Base-by-base conservation (phyloP, 2,329 filamentous ascomycete genomes). In the Xylaria sp. region DNA sequence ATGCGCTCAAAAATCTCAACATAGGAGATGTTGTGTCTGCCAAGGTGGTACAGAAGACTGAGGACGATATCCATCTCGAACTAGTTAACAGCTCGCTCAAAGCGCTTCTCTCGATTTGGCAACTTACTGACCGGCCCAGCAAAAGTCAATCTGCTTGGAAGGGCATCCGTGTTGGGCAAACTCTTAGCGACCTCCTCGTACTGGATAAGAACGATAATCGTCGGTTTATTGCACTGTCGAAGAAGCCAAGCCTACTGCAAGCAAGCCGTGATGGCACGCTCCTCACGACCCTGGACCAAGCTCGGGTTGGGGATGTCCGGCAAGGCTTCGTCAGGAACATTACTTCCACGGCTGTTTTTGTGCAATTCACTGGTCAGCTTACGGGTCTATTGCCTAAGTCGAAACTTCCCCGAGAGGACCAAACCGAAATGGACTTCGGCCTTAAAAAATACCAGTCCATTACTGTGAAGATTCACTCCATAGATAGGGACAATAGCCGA, bases 321-420 rank as follows among this genome's bases (percentile, higher is more conserved):
- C 87, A 89, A 68, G 95, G 94, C 6, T 97, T 95, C 75, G 89
- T 99, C 32, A 90, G 91, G 69, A 97, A 96, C 76, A 91, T 97
- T 62, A 94, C 93, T 0, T 83, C 88, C 1, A 92, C 91, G 9
- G 94, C 92, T 52, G 86, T 94, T 12, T 98, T 97, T 76, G 88
- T 98, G n/a, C 91, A 97, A 76, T 98, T 98, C 79, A 89, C 90
- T 50, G 92, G 90, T 74, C 89, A 88, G 41, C 82, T 97, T 20
- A 92, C 90, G 55, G 95, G 93, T 15, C 83, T 98, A 51, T 83
- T 98, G 37, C 93, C 94, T 46, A 95, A 93, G 81, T 89, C 89
- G 23, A 90, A 94, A 76, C 84, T 99, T 57, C 85, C 91, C 2
- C 85, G 89, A n/a, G 92, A 94, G 46, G 88, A 88, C 72, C 86